Base-by-base conservation (phyloP, 208 protist genomes). In the Wallacemonas sp. region DNA sequence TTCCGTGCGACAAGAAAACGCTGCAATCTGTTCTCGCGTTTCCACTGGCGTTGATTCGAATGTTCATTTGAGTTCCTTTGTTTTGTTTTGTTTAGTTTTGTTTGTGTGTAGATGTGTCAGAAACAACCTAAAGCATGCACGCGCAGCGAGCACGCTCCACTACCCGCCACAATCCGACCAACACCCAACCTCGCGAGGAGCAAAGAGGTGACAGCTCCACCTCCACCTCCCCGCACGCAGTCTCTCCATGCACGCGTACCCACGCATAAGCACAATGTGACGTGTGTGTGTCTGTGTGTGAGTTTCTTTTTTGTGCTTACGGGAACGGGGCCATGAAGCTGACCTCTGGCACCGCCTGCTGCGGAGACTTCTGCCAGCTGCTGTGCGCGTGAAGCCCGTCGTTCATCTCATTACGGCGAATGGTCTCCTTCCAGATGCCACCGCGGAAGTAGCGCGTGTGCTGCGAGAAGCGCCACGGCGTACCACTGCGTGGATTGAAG, bases 381-480 rank as follows among this genome's bases (percentile, higher is more conserved):
- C 86, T 92, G 73, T 96, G 87, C 26, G 75, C 48, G 49, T 96
- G 91, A 18, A 93, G 67, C 14, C 91, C 91, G 28, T 92, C 84
- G 70, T 94, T 89, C 88, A 96, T 94, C 65, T 96, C 88, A 66
- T 93, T 91, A 31, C 87, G 86, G 10, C 91, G 81, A 26, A 91
- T 93, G 18, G 74, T 94, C 59, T 96, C 91, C 23, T 82, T 73
- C 88, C 91, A 96, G 59, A 96, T 84, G 29, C 91, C 91, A 25
- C 76, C 66, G 26, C 91, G 81, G 79, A 96, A 96, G 74, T 92
- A 92, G 31, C 84, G 80, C 3, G 73, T 90, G 63, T 96, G 77
- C 76, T 96, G 91, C 29, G 91, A 94, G 73, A 96, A 96, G 57
- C 91, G 85, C 88, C 91, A 96, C 44, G 46, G 81, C n/a, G 82